Evolutionary conservation across 768 basidiomycete species (phyloP), one percentile per base, ranked within the genome.

Genomic region (Phylloporus sp.): DNA sequence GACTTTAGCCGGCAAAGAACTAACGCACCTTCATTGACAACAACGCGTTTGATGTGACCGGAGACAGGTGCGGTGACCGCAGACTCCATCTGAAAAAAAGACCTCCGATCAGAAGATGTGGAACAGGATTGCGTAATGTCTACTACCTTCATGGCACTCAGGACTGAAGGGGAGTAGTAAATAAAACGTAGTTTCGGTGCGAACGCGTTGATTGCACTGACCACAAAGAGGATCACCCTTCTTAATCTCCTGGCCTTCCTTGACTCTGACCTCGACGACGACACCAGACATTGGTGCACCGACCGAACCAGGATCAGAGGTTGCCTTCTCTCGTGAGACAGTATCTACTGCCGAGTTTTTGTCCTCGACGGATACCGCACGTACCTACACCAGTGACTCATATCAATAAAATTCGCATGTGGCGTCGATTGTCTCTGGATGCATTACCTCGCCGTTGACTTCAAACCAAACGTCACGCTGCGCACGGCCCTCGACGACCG

Each of bases 381-480:
- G 93, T 56, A 93, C 80, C 89, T 94, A 53, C 17, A 59, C 53
- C 39, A 54, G 38, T 43, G 37, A 46, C 35, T 42, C 28, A 37
- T 33, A 24, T 57, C 42, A 61, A 44, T 44, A 39, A 47, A 50
- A 29, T 53, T 57, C 55, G 41, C 47, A 18, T 15, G 35, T 32
- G 38, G 36, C 32, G 22, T 27, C 51, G 50, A 32, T 35, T 34
- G 27, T 23, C 39, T 43, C 43, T 41, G 40, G 42, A n/a, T n/a
- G n/a, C 48, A 71, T 62, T 62, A 88, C 89, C 77, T 95, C 91
- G 69, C 93, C 93, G 59, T 95, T 95, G 49, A 95, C 88, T 75
- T 98, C 95, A 64, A 97, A 95, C 89, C 95, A 96, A 49, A 95
- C 91, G 65, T 98, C 94, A 59, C 95, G 84, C 60, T 90, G 88